Evolutionary conservation across 805 yeast genomes (phyloP), one percentile per base, ranked within the genome.

Genomic region (Candida coquimbonensis): DNA sequence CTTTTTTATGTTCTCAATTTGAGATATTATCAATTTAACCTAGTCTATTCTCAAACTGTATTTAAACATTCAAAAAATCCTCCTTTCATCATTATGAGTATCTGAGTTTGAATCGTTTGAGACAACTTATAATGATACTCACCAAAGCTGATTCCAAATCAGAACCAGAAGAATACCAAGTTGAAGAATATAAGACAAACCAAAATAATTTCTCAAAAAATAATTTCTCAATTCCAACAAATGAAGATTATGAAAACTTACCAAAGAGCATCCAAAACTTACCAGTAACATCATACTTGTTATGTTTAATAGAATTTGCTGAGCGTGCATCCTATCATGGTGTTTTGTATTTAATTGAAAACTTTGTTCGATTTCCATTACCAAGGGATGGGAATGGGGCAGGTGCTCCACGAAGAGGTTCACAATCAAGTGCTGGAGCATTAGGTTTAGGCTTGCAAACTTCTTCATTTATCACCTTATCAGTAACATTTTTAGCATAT

Each of bases 251-350:
- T 33, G 39, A 44, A 3, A 57, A 53, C 7, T 64, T 62, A 40
- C 61, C 67, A 45, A 59, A 65, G 45, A 54, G 68, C 11, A 57
- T 66, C 21, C 81, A 79, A 32, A 54, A 63, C 26, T 73, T 78
- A 40, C 74, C 78, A 11, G 64, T 62, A 45, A 64, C 68, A 27
- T 61, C 73, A 37, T 78, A 77, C 62, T 63, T 78, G 43, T 71
- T 81, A 48, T 78, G 76, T 47, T 44, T 84, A 39, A 87, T 85
- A 33, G 93, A 86, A 66, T 75, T 86, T 50, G 77, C 89, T 43
- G 95, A 85, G 64, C 75, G 95, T 51, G 84, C 85, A 62, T 74
- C 90, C n/a, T 85, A 80, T 68, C 85, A 85, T 57, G 91, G 93
- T 58, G 66, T 83, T 49, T 73, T 81, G 34, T 83, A 85, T 45